Base-by-base conservation (phyloP, 345 rosid genomes). In the Melastoma malabathricum region DNA sequence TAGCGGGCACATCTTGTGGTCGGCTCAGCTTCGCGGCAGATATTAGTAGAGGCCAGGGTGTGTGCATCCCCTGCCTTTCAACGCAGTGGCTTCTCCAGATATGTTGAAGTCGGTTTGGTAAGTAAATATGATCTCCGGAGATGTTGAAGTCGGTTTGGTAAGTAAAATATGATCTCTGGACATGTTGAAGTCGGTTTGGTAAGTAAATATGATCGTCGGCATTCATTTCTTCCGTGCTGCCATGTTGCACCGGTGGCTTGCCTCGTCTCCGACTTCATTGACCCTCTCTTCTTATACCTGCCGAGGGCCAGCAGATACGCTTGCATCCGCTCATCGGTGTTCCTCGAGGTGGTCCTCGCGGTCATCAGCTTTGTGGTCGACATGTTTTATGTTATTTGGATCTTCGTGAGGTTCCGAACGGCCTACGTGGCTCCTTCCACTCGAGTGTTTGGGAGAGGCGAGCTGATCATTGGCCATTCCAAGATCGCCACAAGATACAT, bases 391-490 rank as follows among this genome's bases (percentile, higher is more conserved):
- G n/a, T 62, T 1, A 44, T 68, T 44, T 75, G 70, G 55, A 68
- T 78, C 18, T 64, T 69, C 19, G 23, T 82, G 57, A 61, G 65
- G 39, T 74, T 75, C 56, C 72, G 69, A 41, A 81, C 80, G 6
- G 82, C 84, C 59, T 76, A 69, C 52, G 66, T 78, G 10, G 82
- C 77, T 64, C 82, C 84, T 31, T 73, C 84, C n/a, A 78, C 84
- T 54, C 76, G 82, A 10, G 82, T 78, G 3, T 65, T 73, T 43
- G 84, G 84, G 43, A 67, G 84, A 73, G 89, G 84, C 19, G 89
- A 81, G 64, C 72, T 81, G 31, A 78, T 74, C 10, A 34, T 78
- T 12, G 70, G 78, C 48, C 66, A 73, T 53, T 25, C 57, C 15
- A 73, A 61, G 70, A 71, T 81, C 31, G 63, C 80, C 48, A 56